These are phyloP conservation scores for Kockiozyma suomiensis DNA, from an alignment of 805 yeast genomes.

Conservation along the genomic window DNA sequence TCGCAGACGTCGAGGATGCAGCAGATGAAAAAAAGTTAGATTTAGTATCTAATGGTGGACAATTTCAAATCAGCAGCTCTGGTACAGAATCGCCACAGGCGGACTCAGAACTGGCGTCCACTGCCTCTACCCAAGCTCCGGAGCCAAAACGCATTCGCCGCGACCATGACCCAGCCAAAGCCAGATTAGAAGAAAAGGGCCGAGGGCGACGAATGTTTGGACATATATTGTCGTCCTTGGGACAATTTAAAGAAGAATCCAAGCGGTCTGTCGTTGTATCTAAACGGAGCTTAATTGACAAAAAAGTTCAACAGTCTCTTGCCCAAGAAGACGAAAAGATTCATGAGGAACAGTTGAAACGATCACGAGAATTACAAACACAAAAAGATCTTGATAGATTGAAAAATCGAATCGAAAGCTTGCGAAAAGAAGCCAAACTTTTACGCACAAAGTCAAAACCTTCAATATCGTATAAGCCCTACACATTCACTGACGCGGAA, in stretches of 20 bases:
- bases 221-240: slow-evolving; percentile 26
- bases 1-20: neutral
- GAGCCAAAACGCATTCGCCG: slow-evolving; percentile 14
- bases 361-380: neutral
- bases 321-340: slow-evolving; percentile 5
- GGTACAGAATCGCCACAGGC: neutral
- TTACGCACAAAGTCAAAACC: slow-evolving; percentile 9
- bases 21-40: neutral
- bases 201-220: slow-evolving; percentile 33
- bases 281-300: slow-evolving; percentile 19
- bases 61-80: neutral
- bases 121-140: neutral
- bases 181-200: slow-evolving; percentile 26
- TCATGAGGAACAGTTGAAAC: slow-evolving; percentile 1
- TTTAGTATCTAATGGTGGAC: neutral
- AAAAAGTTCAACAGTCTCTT: slow-evolving; percentile 12
- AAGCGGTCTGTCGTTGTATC: neutral
- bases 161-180: slow-evolving; percentile 5
- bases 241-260: slow-evolving; percentile 22
- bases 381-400: neutral
- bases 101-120: neutral
- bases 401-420: neutral
- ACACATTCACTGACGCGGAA: slow-evolving; percentile 3
- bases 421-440: slow-evolving; percentile 7
- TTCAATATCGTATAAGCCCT: slow-evolving; percentile 4